Evolutionary conservation across 192 early-diverging fungal genomes (phyloP).

Genomic region (Backusella mclennaniae): DNA sequence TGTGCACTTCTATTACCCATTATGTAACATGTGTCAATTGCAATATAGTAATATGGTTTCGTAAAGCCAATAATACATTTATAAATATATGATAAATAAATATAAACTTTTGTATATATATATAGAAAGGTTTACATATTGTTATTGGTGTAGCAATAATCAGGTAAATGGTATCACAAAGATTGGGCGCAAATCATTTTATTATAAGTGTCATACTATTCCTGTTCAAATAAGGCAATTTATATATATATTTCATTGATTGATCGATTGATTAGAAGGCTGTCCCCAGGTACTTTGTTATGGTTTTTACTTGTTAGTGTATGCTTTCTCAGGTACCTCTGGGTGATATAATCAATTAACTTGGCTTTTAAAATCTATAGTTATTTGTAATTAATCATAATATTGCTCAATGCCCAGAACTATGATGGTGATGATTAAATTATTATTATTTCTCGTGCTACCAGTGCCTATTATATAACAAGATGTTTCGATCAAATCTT

Average conservation of each 20-base stretch:
- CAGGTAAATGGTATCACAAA: neutral
- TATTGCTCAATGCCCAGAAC: too few relatives aligned
- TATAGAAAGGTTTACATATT: neutral
- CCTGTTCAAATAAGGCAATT: neutral
- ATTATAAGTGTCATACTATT: neutral
- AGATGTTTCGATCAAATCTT: neutral
- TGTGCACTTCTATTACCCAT: neutral
- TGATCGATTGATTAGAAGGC: neutral
- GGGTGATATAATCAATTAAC: neutral
- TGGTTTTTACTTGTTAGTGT: neutral
- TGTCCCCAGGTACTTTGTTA: neutral
- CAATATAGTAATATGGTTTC: neutral
- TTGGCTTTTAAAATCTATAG: too few relatives aligned
- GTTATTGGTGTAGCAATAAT: neutral
- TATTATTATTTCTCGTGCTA: neutral
- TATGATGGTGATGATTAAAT: neutral
- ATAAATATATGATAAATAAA: neutral
- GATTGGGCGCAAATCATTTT: neutral
- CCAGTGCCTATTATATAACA: neutral
- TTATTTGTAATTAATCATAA: too few relatives aligned
- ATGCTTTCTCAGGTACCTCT: neutral
- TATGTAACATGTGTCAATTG: neutral
- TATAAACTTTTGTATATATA: neutral
- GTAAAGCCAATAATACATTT: neutral
- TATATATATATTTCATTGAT: neutral